Conservation (phyloP, 495 filamentous ascomycete genomes). For the Venustampulla echinocandica region DNA sequence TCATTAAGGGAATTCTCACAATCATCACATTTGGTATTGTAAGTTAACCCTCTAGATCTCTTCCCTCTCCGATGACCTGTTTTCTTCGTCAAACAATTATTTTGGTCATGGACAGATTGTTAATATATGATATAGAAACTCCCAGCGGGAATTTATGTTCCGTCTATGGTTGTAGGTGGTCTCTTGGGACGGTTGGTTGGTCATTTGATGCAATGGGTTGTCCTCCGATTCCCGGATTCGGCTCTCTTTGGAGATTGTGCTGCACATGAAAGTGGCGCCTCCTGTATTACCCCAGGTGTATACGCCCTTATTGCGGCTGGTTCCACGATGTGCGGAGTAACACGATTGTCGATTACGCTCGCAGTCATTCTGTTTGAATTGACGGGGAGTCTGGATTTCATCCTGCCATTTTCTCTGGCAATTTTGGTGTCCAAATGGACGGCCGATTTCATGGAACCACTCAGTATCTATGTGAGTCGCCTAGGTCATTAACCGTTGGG, state of each 20-base stretch:
- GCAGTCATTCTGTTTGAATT: slow-evolving; percentile 94
- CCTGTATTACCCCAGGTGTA: slow-evolving; percentile 90
- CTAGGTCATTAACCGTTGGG: too few relatives aligned
- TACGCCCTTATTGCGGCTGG: slow-evolving; percentile 94
- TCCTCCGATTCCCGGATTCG: slow-evolving; percentile 61
- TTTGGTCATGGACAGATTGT: slow-evolving; percentile 1
- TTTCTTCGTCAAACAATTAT: too few relatives aligned
- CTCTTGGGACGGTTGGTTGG: slow-evolving; percentile 85
- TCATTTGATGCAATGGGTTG: slow-evolving; percentile 76
- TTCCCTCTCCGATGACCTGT: too few relatives aligned
- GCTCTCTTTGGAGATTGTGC: slow-evolving; percentile 68
- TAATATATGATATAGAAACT: slow-evolving; percentile 50
- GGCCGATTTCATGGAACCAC: slow-evolving; percentile 87
- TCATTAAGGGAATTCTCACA: slow-evolving; percentile 84
- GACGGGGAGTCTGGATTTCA: slow-evolving; percentile 89
- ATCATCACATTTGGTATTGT: slow-evolving; percentile 80
- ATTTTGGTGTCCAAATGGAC: slow-evolving; percentile 97
- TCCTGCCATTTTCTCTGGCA: slow-evolving; percentile 86
- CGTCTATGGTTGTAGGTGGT: slow-evolving; percentile 96
- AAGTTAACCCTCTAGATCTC: too few relatives aligned
- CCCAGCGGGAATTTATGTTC: slow-evolving; percentile 93
- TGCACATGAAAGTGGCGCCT: slow-evolving; percentile 54
- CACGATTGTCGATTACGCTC: slow-evolving; percentile 84
- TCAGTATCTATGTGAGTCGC: slow-evolving; percentile 75
- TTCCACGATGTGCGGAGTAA: slow-evolving; percentile 97